These are phyloP conservation scores for Scheffersomyces spartinae DNA, from an alignment of 805 yeast species.

Conservation along the genomic window DNA sequence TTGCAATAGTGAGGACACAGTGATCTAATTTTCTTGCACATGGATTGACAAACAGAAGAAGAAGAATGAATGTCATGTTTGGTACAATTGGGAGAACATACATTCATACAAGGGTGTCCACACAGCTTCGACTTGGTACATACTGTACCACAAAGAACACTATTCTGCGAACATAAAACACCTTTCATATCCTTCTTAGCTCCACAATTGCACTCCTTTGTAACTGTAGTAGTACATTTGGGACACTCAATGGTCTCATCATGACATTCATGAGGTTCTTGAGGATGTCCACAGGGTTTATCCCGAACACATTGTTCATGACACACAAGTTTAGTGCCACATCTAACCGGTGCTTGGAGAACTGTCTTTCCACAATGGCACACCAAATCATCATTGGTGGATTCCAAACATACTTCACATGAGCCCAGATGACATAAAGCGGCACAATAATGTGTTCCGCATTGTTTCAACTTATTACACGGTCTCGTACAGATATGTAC, in stretches of 20 bases:
- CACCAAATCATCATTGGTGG: slow-evolving; percentile 64
- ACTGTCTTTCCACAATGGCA: slow-evolving; percentile 78
- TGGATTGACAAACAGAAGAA: slow-evolving; percentile 37
- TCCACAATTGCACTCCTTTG: slow-evolving; percentile 55
- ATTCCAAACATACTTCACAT: slow-evolving; percentile 71
- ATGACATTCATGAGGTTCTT: slow-evolving; percentile 68
- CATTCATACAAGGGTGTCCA: slow-evolving; percentile 37
- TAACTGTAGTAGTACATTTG: slow-evolving; percentile 53
- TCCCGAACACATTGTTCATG: slow-evolving; percentile 50
- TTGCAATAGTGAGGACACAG: slow-evolving; percentile 63
- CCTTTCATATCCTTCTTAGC: slow-evolving; percentile 38
- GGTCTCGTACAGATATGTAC: slow-evolving; percentile 59
- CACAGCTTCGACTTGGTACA: slow-evolving; percentile 23
- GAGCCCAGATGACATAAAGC: slow-evolving; percentile 71
- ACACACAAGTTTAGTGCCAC: slow-evolving; percentile 64
- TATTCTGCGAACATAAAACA: slow-evolving; percentile 56
- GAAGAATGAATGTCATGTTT: slow-evolving; percentile 43
- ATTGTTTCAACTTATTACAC: slow-evolving; percentile 51
- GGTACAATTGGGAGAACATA: slow-evolving; percentile 54
- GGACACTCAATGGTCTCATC: slow-evolving; percentile 57
- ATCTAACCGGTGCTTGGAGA: slow-evolving; percentile 71
- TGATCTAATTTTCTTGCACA: slow-evolving; percentile 41
- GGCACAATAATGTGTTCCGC: slow-evolving; percentile 55
- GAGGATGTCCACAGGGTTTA: slow-evolving; percentile 58
- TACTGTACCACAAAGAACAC: slow-evolving; percentile 48